Evolutionary conservation across 1,139 yeast species (phyloP).

Genomic region (Pichia sp.): DNA sequence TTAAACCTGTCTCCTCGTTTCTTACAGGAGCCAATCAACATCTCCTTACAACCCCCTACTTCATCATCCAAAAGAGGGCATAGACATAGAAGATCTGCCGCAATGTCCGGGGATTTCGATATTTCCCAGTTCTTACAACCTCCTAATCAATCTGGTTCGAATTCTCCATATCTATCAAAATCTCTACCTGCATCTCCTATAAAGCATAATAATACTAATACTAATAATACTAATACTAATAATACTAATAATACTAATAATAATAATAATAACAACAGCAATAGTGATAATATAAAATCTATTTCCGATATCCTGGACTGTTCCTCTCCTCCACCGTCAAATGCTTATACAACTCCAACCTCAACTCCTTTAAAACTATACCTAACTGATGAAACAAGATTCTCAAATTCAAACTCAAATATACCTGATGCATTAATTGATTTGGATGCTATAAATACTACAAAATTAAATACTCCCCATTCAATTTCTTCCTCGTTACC

Average conservation of each 20-base stretch:
- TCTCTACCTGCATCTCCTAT: slow-evolving; percentile 13
- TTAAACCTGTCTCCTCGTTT: neutral
- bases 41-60: slow-evolving; percentile 5
- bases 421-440: slow-evolving; percentile 31
- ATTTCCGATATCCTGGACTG: neutral
- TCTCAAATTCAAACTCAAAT: slow-evolving; percentile 19
- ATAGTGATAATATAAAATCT: neutral
- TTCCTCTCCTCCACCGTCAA: neutral
- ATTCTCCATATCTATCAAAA: slow-evolving; percentile 1
- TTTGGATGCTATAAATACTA: slow-evolving; percentile 26
- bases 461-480: neutral
- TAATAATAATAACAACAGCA: no score
- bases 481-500: neutral
- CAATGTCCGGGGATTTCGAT: slow-evolving; percentile 70
- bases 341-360: neutral
- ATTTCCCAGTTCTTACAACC: slow-evolving; percentile 17
- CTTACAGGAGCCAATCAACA: slow-evolving; percentile 11
- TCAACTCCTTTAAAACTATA: slow-evolving; percentile 22
- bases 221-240: neutral
- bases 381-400: slow-evolving; percentile 28
- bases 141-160: neutral
- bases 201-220: neutral
- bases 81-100: slow-evolving; percentile 64
- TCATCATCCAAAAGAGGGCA: slow-evolving; percentile 41
- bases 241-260: neutral